A percentile compares a stretch with the other conserved stretches of the same genome.
Evolutionary conservation across 352 stramenopile genomes (phyloP).

Genomic region (Phytophthora chlamydospora): DNA sequence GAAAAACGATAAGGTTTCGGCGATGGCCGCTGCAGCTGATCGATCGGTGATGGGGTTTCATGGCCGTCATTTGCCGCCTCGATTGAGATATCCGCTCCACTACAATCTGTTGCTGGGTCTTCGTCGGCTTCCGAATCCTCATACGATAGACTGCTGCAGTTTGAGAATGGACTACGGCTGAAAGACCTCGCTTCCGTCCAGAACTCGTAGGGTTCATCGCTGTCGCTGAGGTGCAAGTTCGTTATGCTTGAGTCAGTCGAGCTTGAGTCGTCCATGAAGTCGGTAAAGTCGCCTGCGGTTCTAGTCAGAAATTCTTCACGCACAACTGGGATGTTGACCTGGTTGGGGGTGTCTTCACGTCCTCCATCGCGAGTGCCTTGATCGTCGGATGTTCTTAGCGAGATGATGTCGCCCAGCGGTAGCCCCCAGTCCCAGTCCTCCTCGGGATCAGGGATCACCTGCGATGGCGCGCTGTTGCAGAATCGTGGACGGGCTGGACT

Average conservation of each 20-base stretch:
- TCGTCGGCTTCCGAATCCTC: constrained; percentile 9
- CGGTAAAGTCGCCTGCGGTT: constrained; percentile 15
- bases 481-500: neutral
- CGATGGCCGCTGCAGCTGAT: neutral
- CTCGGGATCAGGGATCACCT: constrained; percentile 3
- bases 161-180: constrained; percentile 22
- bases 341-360: neutral
- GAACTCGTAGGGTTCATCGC: constrained; percentile 17
- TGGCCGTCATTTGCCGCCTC: no score
- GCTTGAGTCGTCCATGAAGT: constrained; percentile 14
- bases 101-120: neutral
- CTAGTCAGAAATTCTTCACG: neutral
- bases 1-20: constrained; percentile 2
- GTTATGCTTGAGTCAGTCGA: constrained; percentile 3
- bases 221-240: neutral
- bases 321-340: neutral
- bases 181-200: constrained; percentile 13
- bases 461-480: constrained; percentile 15
- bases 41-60: no score
- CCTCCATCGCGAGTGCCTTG: neutral
- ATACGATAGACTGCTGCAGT: constrained; percentile 20
- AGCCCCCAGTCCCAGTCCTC: constrained; percentile 11
- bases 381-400: neutral
- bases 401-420: neutral
- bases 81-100: no score